Base-by-base conservation (phyloP, 2,329 filamentous ascomycete genomes). In the Neonectria coccinea region DNA sequence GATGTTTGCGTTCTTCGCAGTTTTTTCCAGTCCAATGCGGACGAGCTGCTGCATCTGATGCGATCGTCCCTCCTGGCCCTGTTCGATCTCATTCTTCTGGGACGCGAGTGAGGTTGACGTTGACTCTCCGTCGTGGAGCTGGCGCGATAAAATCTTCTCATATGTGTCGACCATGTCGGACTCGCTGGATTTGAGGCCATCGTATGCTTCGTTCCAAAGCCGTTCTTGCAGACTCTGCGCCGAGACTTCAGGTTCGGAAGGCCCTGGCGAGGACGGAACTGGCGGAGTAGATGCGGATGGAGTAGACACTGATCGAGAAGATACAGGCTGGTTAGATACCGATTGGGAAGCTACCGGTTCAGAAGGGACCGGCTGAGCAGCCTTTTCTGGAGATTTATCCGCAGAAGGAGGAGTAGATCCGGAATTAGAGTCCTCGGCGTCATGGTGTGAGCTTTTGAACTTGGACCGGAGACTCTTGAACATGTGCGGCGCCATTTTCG, bases 141-240 rank as follows among this genome's bases (percentile, higher is more conserved):
- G 47, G 0, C 0, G 27, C 0, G 48, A 66, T 1, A 67, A 58
- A 12, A 68, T 67, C 20, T 62, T 67, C 54, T 68, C 64, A 10
- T 68, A 67, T 2, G 33, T 56, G 16, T 65, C 64, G 1, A 67
- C 60, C 3, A 67, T 10, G 3, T 29, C 1, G 4, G 44, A 33
- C 31, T 66, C 55, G 4, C 56, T 42, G 9, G 41, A 18, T 44
- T 51, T 55, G 14, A n/a, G 48, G 4, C 41, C 47, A 18, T 66
- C 60, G 12, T 66, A 66, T 18, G 64, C 64, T 9, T 56, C 10
- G 11, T 66, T 66, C 64, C 64, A 66, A 4, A 66, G 48, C 3
- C 29, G n/a, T 7, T 51, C 48, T 3, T 51, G 48, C 2, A 51
- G 29, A 8, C 27, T 51, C 29, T 51, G 16, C n/a, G 27, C 6